Evolutionary conservation across 2,329 filamentous ascomycete species (phyloP).

Genomic region (Pseudocercospora fuligena): DNA sequence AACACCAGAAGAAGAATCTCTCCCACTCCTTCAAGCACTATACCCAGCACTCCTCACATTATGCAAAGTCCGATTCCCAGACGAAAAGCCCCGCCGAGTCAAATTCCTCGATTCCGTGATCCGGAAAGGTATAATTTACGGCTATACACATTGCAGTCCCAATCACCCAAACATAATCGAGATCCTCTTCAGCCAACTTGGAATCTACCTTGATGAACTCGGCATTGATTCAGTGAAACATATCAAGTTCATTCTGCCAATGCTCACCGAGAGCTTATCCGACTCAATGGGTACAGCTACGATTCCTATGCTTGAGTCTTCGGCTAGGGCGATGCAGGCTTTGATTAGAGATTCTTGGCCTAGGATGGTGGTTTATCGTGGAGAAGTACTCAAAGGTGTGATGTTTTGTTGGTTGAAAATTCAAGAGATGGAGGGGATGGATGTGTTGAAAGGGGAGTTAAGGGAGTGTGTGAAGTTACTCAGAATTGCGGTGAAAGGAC

Average conservation of each 20-base stretch:
- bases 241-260: constrained; percentile 70
- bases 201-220: constrained; percentile 59
- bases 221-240: constrained; percentile 70
- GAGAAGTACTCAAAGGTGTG: constrained; percentile 67
- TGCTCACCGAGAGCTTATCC: constrained; percentile 67
- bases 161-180: constrained; percentile 63
- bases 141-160: constrained; percentile 58
- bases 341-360: constrained; percentile 72
- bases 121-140: constrained; percentile 49
- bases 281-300: constrained; percentile 76
- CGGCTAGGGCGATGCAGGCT: constrained; percentile 59
- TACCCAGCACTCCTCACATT: constrained; percentile 71
- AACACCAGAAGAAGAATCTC: constrained; percentile 73
- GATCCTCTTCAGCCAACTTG: constrained; percentile 59
- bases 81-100: constrained; percentile 26
- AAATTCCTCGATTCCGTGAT: constrained; percentile 52
- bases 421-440: neutral
- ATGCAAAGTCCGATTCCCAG: constrained; percentile 49
- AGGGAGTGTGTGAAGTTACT: constrained; percentile 35
- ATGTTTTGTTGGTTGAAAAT: constrained; percentile 44
- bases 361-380: constrained; percentile 65
- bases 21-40: constrained; percentile 65
- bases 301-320: constrained; percentile 60
- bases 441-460: constrained; percentile 5
- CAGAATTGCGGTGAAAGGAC: constrained; percentile 28